Evolutionary conservation across 495 filamentous ascomycete genomes (phyloP).

Genomic region (Darksidea phi): DNA sequence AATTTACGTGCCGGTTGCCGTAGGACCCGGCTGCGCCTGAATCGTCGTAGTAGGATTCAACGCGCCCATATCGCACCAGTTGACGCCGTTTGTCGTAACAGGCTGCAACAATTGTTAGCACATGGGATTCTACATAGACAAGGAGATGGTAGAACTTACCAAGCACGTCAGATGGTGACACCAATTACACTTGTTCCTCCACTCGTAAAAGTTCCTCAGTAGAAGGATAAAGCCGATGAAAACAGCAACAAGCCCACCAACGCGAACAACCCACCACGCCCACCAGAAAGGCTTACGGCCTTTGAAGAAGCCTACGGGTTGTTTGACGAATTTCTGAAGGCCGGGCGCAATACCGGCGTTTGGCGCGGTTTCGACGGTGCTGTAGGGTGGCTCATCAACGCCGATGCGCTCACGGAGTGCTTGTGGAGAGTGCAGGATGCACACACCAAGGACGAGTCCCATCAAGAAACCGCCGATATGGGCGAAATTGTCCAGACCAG

Average conservation of each 20-base stretch:
- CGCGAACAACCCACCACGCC: constrained; percentile 92
- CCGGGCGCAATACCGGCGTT: constrained; percentile 30
- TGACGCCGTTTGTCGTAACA: constrained; percentile 50
- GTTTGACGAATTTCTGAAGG: constrained; percentile 60
- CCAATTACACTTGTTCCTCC: constrained; percentile 73
- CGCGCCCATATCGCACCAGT: constrained; percentile 71
- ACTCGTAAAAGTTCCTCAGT: constrained; percentile 84
- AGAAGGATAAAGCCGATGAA: constrained; percentile 80
- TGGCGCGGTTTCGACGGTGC: constrained; percentile 50
- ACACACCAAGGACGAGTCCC: constrained; percentile 83
- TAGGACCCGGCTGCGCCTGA: not conserved
- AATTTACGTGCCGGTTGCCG: not conserved
- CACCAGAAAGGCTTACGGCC: constrained; percentile 92
- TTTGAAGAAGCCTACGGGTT: constrained; percentile 81
- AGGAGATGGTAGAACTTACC: constrained; percentile 55
- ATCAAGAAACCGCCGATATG: constrained; percentile 96
- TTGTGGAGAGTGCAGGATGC: constrained; percentile 82
- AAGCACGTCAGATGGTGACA: constrained; percentile 93
- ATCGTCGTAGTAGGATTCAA: constrained; percentile 3
- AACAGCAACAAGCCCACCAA: constrained; percentile 72
- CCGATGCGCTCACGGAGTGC: constrained; percentile 73
- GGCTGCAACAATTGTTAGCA: constrained; percentile 49
- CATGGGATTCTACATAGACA: not conserved
- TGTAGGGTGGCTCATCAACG: constrained; percentile 62
- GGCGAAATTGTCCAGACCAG: constrained; percentile 93